Evolutionary conservation across 331 rosid genomes (phyloP), one percentile per base, ranked within the genome.

Genomic region (Arachis monticola): DNA sequence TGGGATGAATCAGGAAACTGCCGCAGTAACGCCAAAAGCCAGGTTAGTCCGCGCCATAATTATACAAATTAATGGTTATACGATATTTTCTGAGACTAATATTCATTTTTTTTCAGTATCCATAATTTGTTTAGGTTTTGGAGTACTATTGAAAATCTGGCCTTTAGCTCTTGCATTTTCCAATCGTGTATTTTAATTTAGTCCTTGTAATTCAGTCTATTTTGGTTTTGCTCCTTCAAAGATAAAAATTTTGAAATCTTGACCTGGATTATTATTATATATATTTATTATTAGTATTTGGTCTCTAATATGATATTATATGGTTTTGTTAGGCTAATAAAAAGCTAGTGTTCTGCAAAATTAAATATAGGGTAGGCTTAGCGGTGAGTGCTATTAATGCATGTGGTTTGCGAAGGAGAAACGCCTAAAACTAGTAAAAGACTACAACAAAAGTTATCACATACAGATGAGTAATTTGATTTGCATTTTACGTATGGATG

Each of bases 1-100:
- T 67, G 82, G 79, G 85, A 82, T 32, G 87, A 85, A 42, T 45
- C 83, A 41, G 89, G 83, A 32, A 81, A 30, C 79, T 79, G 88
- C 78, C 87, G 83, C 84, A 79, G 67, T 48, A 77, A 80, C 72
- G 74, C 88, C 74, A 83, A 82, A 74, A 68, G 81, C 79, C 92
- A 84, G 92, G 95, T 91, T 70, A n/a, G 86, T 77, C 51, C 74
- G 64, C 75, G 67, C 60, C 85, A 58, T 47, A 69, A 47, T 59
- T 47, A 13, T 17, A 62, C 5, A 80, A 80, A 42, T 66, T 8
- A 22, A 66, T 4, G 22, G 41, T 72, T 5, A 38, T 38, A 11
- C 1, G 9, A 41, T 64, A 17, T 22, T 59, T 45, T 72, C 14
- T 59, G 41, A 38, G 41, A 38, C 41, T 38, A 38, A 38, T 38